These are phyloP conservation scores for Ophiostoma populinum DNA, from an alignment of 2,329 filamentous ascomycete genomes.

Conservation along the genomic window DNA sequence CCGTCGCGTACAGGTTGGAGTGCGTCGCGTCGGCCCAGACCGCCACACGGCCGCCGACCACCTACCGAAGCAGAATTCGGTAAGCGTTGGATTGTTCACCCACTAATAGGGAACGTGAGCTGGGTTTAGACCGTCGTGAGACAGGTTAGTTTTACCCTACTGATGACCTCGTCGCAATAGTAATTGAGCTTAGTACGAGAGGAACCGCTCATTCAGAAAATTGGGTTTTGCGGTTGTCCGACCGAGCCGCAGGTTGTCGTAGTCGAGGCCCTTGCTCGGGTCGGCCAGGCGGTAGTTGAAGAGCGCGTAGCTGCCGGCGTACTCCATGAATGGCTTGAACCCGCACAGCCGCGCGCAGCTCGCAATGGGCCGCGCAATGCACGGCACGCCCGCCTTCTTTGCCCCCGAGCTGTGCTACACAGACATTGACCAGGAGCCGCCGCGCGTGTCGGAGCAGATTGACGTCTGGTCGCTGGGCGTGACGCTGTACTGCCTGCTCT, in stretches of 20 bases:
- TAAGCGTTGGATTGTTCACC: no score
- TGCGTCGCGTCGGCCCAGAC: no score
- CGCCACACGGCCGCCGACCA: no score
- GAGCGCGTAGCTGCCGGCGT: conserved; percentile 49
- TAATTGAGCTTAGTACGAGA: no score
- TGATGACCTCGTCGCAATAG: no score
- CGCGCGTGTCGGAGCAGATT: conserved; percentile 77
- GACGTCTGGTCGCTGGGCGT: conserved; percentile 96
- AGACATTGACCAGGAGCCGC: conserved; percentile 51
- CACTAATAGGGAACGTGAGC: no score
- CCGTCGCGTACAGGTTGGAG: no score
- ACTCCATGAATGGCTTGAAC: conserved; percentile 90
- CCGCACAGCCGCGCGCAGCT: conserved; percentile 67
- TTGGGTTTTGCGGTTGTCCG: no score
- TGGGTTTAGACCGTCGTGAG: no score
- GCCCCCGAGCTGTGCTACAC: conserved; percentile 92
- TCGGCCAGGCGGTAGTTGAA: conserved; percentile 49
- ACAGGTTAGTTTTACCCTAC: no score
- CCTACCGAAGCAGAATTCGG: no score
- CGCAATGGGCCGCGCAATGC: conserved; percentile 73
- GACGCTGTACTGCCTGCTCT: conserved; percentile 89
- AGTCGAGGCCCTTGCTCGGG: conserved; percentile 37
- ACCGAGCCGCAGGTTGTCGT: conserved; percentile 61
- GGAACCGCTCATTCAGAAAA: no score
- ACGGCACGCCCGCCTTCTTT: conserved; percentile 94